These are phyloP conservation scores for Exophiala sideris DNA, from an alignment of 2,329 filamentous ascomycete genomes.

Conservation along the genomic window DNA sequence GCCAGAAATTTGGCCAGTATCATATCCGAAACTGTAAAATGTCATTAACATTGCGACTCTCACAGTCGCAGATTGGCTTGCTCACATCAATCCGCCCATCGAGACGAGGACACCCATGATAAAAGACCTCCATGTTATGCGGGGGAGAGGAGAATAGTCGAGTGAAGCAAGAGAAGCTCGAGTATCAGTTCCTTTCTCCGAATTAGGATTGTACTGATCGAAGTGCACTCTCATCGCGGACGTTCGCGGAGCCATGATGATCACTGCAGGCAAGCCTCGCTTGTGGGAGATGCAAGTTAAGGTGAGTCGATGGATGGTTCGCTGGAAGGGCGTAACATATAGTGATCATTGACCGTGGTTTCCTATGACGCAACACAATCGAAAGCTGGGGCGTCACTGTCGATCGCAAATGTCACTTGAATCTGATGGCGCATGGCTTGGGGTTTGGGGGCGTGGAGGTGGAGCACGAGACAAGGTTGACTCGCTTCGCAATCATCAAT, in stretches of 20 bases:
- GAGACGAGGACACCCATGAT: conserved; percentile 43
- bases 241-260: not conserved
- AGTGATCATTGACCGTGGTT: not conserved
- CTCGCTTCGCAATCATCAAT: too few relatives aligned
- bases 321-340: not conserved
- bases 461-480: too few relatives aligned
- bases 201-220: conserved; percentile 22
- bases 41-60: not conserved
- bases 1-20: conserved; percentile 44
- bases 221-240: conserved; percentile 10
- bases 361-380: not conserved
- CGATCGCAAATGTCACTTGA: not conserved
- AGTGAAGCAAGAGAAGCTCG: conserved; percentile 18
- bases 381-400: not conserved
- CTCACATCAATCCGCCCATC: conserved; percentile 41
- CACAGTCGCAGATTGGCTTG: not conserved
- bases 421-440: too few relatives aligned
- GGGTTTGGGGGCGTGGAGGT: too few relatives aligned
- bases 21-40: conserved; percentile 35
- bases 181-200: conserved; percentile 18
- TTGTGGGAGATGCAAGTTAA: not conserved
- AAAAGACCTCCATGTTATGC: conserved; percentile 36
- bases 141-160: conserved; percentile 25
- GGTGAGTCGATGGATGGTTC: not conserved
- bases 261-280: not conserved